These are phyloP conservation scores for Cyclotella baltica DNA, from an alignment of 108 stramenopile genomes.

Conservation along the genomic window DNA sequence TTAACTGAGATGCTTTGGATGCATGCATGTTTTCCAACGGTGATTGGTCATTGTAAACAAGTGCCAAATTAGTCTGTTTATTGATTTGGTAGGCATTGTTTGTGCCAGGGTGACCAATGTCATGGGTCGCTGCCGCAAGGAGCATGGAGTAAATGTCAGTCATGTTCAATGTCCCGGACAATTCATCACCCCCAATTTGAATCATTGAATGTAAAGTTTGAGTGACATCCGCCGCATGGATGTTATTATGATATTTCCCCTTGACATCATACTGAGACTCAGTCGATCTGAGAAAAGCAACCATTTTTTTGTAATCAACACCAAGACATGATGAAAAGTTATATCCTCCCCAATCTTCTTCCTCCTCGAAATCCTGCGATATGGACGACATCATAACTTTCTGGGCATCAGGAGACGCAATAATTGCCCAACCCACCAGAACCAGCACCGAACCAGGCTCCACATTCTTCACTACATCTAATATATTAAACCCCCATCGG, in stretches of 20 bases:
- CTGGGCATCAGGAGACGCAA: constrained; percentile 63
- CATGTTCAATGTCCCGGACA: constrained; percentile 32
- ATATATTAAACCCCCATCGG: constrained; percentile 72
- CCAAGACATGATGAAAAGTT: constrained; percentile 26
- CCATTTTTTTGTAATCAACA: constrained; percentile 20
- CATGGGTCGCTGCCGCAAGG: constrained; percentile 79
- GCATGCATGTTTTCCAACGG: constrained; percentile 87
- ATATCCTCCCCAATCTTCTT: constrained; percentile 22
- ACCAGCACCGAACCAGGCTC: constrained; percentile 34
- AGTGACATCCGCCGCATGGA: constrained; percentile 83
- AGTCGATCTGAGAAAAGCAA: constrained; percentile 50
- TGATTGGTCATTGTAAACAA: constrained; percentile 78
- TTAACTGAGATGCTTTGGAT: constrained; percentile 50
- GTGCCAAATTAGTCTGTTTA: constrained; percentile 61
- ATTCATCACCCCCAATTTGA: constrained; percentile 34
- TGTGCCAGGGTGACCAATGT: constrained; percentile 88
- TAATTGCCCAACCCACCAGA: constrained; percentile 69
- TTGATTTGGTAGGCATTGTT: constrained; percentile 83
- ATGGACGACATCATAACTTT: constrained; percentile 51
- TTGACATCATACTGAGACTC: constrained; percentile 45
- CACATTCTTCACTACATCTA: constrained; percentile 46
- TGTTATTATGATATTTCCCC: constrained; percentile 78
- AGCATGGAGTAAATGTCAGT: constrained; percentile 69
- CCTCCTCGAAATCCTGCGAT: constrained; percentile 15
- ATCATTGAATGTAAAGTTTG: constrained; percentile 63